phyloP scores from a whole-genome alignment of 768 basidiomycete species.

The Gloeopeniophorella convolvens region DNA sequence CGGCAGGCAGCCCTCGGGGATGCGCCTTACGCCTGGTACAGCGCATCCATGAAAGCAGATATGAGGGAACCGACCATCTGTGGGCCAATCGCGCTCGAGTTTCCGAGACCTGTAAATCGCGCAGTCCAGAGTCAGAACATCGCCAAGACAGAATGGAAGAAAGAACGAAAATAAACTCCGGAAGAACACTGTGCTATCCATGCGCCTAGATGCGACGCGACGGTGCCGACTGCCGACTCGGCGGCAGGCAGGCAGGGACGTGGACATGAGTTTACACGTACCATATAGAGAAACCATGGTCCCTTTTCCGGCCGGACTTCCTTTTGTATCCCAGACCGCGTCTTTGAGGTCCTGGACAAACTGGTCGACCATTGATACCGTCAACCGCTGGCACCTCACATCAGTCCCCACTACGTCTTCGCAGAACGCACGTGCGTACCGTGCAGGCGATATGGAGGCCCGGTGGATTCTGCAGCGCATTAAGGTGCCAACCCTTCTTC shows the following conservation, averaged over 20 bases:
- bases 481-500: slow-evolving; percentile 86
- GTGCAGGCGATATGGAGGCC: slow-evolving; percentile 94
- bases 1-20: too few relatives aligned
- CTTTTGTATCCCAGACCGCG: slow-evolving; percentile 64
- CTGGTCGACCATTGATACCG: slow-evolving; percentile 65
- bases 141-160: not conserved
- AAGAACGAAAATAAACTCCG: not conserved
- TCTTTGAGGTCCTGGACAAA: slow-evolving; percentile 83
- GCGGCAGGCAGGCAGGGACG: not conserved
- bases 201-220: not conserved
- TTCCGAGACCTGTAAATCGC: slow-evolving; percentile 15
- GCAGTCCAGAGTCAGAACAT: not conserved
- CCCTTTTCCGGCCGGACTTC: slow-evolving; percentile 61
- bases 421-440: slow-evolving; percentile 38
- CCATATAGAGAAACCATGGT: slow-evolving; percentile 91
- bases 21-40: slow-evolving; percentile 18
- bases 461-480: slow-evolving; percentile 69
- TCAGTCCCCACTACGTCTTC: not conserved
- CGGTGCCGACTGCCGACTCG: not conserved
- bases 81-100: slow-evolving; percentile 20
- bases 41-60: slow-evolving; percentile 17
- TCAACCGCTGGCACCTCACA: slow-evolving; percentile 53
- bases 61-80: slow-evolving; percentile 15
- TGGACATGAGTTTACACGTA: slow-evolving; percentile 30
- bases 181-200: too few relatives aligned